These are phyloP conservation scores for Phialocephala sp. DNA, from an alignment of 2,329 filamentous ascomycete genomes.

Conservation along the genomic window DNA sequence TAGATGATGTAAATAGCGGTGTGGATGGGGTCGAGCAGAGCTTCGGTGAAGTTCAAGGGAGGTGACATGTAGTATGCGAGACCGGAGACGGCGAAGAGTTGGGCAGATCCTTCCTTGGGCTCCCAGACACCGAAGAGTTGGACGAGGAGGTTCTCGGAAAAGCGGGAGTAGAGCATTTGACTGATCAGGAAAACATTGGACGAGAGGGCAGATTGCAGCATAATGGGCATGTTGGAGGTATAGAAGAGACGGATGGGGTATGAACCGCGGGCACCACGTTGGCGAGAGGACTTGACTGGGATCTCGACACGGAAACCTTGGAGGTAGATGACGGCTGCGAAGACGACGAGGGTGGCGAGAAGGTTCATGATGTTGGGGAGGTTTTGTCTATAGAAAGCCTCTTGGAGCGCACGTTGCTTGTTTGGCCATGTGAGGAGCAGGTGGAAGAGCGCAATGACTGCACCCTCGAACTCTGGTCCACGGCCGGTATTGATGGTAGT, in stretches of 20 bases:
- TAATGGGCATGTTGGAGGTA: slow-evolving; percentile 99
- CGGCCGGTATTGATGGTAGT: slow-evolving; percentile 99
- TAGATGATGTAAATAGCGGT: slow-evolving; percentile 94
- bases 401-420: slow-evolving; percentile 97
- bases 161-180: slow-evolving; percentile 99
- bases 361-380: slow-evolving; percentile 99
- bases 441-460: slow-evolving; percentile 97
- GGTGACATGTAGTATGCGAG: slow-evolving; percentile 99
- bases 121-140: slow-evolving; percentile 98
- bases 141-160: slow-evolving; percentile 98
- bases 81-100: slow-evolving; percentile 91
- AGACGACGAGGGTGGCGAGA: slow-evolving; percentile 88
- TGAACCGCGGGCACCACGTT: slow-evolving; percentile 96
- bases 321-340: slow-evolving; percentile 98
- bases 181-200: slow-evolving; percentile 99
- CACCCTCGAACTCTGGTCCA: slow-evolving; percentile 98
- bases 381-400: slow-evolving; percentile 99
- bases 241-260: slow-evolving; percentile 99
- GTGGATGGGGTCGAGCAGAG: slow-evolving; percentile 95
- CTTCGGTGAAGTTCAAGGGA: slow-evolving; percentile 95
- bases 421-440: slow-evolving; percentile 98
- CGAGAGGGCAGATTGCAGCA: slow-evolving; percentile 97
- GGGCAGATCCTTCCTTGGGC: slow-evolving; percentile 91
- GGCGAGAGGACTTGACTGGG: slow-evolving; percentile 98
- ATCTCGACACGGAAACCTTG: slow-evolving; percentile 99